Evolutionary conservation across 1,284 basidiomycete species (phyloP).

Genomic region (Vanrija sp.): DNA sequence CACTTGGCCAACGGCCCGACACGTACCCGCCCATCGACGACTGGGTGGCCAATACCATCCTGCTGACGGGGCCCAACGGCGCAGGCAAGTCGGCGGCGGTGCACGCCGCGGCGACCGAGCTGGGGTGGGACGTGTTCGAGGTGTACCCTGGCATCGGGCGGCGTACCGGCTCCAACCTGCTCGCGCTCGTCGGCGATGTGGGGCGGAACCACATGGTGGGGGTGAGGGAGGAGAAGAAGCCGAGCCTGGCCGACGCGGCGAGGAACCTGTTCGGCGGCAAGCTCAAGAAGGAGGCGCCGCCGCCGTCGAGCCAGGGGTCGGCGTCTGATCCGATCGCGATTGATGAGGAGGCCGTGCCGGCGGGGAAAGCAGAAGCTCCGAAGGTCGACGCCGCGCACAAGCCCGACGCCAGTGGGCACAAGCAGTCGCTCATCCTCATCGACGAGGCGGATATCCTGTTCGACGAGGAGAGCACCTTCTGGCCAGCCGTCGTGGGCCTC

Average conservation of each 20-base stretch:
- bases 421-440: constrained; percentile 86
- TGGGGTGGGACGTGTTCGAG: constrained; percentile 95
- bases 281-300: not conserved
- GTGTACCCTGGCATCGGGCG: constrained; percentile 92
- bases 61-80: constrained; percentile 77
- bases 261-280: constrained; percentile 5
- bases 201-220: constrained; percentile 81
- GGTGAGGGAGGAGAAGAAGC: constrained; percentile 6
- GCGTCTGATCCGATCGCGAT: constrained; percentile 29
- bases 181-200: constrained; percentile 82
- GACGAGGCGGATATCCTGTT: constrained; percentile 96
- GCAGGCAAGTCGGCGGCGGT: constrained; percentile 89
- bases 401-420: constrained; percentile 18
- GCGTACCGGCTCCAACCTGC: constrained; percentile 72
- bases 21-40: constrained; percentile 29
- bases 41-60: constrained; percentile 71
- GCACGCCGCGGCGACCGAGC: constrained; percentile 85
- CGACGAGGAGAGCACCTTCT: constrained; percentile 86
- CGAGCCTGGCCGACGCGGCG: not conserved
- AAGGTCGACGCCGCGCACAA: not conserved
- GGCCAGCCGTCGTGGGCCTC: constrained; percentile 74
- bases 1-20: constrained; percentile 19
- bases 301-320: constrained; percentile 22
- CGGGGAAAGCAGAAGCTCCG: not conserved
- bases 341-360: constrained; percentile 13